Evolutionary conservation across 768 basidiomycete genomes (phyloP).

Genomic region (Naganishia randhawae): DNA sequence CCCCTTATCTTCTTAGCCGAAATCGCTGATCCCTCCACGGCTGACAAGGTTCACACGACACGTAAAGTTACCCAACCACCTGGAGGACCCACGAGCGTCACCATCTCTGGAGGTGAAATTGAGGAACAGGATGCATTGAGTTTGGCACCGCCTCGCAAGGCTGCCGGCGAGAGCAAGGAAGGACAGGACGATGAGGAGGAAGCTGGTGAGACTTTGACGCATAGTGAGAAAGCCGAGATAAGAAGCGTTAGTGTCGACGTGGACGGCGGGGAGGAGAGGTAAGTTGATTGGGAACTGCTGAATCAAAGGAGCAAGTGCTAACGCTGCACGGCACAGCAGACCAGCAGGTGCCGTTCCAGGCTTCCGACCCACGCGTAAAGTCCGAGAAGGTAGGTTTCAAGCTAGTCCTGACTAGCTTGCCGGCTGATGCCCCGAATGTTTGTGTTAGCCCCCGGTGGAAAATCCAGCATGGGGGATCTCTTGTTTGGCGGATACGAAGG

Average conservation of each 20-base stretch:
- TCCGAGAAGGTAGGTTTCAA: slow-evolving; percentile 41
- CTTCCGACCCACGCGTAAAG: slow-evolving; percentile 41
- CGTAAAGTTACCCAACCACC: slow-evolving; percentile 48
- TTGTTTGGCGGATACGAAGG: slow-evolving; percentile 23
- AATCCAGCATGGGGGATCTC: slow-evolving; percentile 10
- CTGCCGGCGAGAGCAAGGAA: neutral
- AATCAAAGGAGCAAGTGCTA: neutral
- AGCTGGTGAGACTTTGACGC: slow-evolving; percentile 41
- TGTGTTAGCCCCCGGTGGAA: slow-evolving; percentile 23
- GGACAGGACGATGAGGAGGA: slow-evolving; percentile 38
- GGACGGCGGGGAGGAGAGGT: slow-evolving; percentile 34
- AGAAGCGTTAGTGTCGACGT: slow-evolving; percentile 40
- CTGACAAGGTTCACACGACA: slow-evolving; percentile 41
- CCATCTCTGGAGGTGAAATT: slow-evolving; percentile 43
- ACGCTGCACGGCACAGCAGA: neutral
- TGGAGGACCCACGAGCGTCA: slow-evolving; percentile 42
- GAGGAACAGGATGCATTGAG: slow-evolving; percentile 48
- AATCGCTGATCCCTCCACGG: slow-evolving; percentile 44
- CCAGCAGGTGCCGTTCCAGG: slow-evolving; percentile 4
- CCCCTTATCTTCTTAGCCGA: slow-evolving; percentile 37
- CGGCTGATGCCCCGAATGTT: neutral
- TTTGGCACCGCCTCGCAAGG: slow-evolving; percentile 41
- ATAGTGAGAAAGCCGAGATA: slow-evolving; percentile 41
- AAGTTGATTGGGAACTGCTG: neutral
- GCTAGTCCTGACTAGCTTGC: neutral